These are phyloP conservation scores for Aeminium ludgeri DNA, from an alignment of 495 filamentous ascomycete species.

Conservation along the genomic window DNA sequence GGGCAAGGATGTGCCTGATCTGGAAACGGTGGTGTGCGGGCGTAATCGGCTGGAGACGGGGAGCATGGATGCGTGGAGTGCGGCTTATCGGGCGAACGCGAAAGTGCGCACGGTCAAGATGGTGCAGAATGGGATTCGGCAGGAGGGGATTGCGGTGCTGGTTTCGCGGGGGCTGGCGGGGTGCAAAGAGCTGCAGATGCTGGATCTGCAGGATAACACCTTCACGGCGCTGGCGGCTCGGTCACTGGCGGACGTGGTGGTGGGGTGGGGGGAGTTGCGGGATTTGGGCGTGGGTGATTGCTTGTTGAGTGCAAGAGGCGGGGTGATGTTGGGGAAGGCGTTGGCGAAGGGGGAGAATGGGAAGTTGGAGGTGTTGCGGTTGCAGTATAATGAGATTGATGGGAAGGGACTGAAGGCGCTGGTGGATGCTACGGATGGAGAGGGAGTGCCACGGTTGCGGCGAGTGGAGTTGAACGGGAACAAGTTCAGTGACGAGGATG, in stretches of 20 bases:
- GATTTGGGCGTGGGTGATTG: constrained; percentile 87
- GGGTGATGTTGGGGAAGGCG: constrained; percentile 51
- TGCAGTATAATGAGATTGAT: constrained; percentile 93
- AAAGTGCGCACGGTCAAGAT: constrained; percentile 77
- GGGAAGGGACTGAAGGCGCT: constrained; percentile 52
- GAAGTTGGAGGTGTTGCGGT: constrained; percentile 57
- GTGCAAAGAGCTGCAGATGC: constrained; percentile 43
- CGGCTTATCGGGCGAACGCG: constrained; percentile 62
- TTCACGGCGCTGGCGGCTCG: constrained; percentile 69
- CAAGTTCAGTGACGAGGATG: constrained; percentile 77
- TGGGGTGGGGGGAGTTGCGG: constrained; percentile 53
- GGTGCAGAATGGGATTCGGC: constrained; percentile 95
- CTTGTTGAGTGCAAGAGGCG: constrained; percentile 64
- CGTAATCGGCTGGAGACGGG: constrained; percentile 92
- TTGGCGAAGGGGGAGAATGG: constrained; percentile 57
- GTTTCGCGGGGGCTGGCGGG: constrained; percentile 59
- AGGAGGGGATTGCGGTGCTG: constrained; percentile 70
- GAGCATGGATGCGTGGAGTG: constrained; percentile 88
- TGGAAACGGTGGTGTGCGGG: constrained; percentile 90
- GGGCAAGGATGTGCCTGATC: constrained; percentile 39
- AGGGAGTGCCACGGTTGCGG: constrained; percentile 51
- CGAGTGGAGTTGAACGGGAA: constrained; percentile 92
- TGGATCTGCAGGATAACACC: constrained; percentile 95
- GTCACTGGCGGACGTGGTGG: constrained; percentile 57
- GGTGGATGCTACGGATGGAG: constrained; percentile 35